Base-by-base conservation (phyloP, 306 rosid genomes). In the Lablab purpureus region DNA sequence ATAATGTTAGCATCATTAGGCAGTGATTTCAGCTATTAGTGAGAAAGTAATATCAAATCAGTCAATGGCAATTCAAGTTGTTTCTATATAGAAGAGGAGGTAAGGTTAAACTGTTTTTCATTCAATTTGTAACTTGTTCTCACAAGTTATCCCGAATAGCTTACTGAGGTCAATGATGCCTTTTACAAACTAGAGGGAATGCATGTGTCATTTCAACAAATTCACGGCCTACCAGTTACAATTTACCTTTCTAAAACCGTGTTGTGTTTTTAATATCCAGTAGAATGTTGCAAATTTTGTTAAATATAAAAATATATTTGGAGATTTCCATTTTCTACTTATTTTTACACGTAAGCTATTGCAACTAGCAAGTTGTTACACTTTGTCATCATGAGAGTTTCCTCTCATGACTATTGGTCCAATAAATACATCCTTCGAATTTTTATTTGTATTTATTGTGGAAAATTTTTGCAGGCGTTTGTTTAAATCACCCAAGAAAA, bases 401-500 rank as follows among this genome's bases (percentile, higher is more conserved):
- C 37, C 46, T 27, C 67, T 28, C 47, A 54, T 56, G 18, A 51
- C 18, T 73, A 63, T 45, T 60, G 78, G 36, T 79, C 69, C 30
- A 43, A 18, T 46, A 15, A 37, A 62, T 23, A 9, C 45, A 23
- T 47, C 3, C 72, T 71, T 37, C 66, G 41, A 52, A 65, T 52
- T 67, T 62, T 27, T 22, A 17, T 18, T 32, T 28, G 69, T 64
- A 62, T 81, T 54, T 11, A 47, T 25, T 76, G 25, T 27, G 80
- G 67, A 76, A 50, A 76, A 47, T 9, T 80, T 82, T 46, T 78
- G 89, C 93, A 94, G 97, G 92, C 87, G 79, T 63, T 74, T 85
- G 67, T 60, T 79, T 71, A 88, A 90, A 87, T 86, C 90, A 60
- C 85, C 87, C 37, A 87, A 83, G 87, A 90, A 80, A 85, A 77